A percentile compares a stretch with the other conserved stretches of the same genome.
phyloP scores from a whole-genome alignment of 257 asterid genomes.

The Solanum chiquidenum region DNA sequence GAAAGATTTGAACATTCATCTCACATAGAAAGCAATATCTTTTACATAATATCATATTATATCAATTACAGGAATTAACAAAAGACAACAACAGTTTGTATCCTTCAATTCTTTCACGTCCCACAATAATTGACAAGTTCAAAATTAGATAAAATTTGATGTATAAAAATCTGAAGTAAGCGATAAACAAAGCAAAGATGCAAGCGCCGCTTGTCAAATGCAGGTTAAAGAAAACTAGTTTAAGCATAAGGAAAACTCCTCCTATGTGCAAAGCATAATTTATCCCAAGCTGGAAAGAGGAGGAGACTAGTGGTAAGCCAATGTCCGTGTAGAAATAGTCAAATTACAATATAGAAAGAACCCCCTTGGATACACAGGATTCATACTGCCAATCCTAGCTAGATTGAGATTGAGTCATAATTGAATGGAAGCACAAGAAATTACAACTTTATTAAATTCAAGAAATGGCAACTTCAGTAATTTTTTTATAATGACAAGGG shows the following conservation, averaged over 20 bases:
- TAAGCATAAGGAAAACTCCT: background rate
- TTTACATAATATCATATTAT: background rate
- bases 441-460: background rate
- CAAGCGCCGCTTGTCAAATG: background rate
- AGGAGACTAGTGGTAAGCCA: background rate
- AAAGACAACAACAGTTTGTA: background rate
- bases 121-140: background rate
- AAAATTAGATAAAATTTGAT: background rate
- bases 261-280: background rate
- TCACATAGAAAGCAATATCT: background rate
- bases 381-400: background rate
- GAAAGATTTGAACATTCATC: background rate
- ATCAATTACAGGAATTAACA: background rate
- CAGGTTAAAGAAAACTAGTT: background rate
- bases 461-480: background rate
- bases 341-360: background rate
- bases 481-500: background rate
- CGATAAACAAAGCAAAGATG: background rate
- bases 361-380: background rate
- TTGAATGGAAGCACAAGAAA: background rate
- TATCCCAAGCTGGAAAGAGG: background rate
- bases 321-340: background rate
- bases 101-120: background rate
- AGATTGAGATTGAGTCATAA: background rate
- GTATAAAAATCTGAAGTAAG: background rate